Percentiles rank a stretch among this genome's conserved stretches.
Conservation (phyloP, 2,329 filamentous ascomycete genomes). For the Aspergillus pseudoterreus region DNA sequence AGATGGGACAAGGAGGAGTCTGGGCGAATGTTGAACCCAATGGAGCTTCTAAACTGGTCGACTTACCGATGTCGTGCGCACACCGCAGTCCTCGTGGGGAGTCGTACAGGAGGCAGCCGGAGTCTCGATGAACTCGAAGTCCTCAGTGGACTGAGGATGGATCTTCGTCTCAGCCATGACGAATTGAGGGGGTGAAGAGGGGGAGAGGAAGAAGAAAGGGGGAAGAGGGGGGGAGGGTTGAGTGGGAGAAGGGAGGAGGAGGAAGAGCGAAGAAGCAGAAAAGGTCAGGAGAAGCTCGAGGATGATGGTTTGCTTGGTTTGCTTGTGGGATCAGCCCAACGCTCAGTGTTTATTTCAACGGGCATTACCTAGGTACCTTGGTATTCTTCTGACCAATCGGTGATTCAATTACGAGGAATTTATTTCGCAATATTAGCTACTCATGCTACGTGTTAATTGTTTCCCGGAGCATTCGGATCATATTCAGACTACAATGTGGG, state of each 20-base stretch:
- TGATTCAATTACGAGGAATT: too few species aligned
- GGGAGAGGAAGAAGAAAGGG: constrained; percentile 8
- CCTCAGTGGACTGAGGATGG: constrained; percentile 45
- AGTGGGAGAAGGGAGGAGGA: constrained; percentile 8
- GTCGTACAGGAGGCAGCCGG: constrained; percentile 53
- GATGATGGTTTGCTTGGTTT: background rate
- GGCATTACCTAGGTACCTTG: too few species aligned
- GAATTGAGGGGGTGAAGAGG: constrained; percentile 23
- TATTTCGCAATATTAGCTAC: too few species aligned
- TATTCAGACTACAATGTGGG: background rate
- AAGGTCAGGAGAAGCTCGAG: constrained; percentile 2
- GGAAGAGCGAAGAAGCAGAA: constrained; percentile 6
- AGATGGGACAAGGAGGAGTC: constrained; percentile 1
- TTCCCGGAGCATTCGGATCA: too few species aligned
- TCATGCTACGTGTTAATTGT: too few species aligned
- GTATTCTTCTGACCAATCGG: too few species aligned
- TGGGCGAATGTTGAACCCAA: background rate
- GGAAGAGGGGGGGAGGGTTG: constrained; percentile 8
- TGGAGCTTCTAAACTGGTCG: too few species aligned
- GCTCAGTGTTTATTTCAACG: background rate
- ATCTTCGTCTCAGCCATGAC: constrained; percentile 35
- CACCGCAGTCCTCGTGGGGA: constrained; percentile 55
- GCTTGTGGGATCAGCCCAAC: background rate
- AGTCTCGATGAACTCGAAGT: constrained; percentile 56
- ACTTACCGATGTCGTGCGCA: constrained; percentile 59